phyloP scores from a whole-genome alignment of 257 asterid species.

The Linderniella brevidens region DNA sequence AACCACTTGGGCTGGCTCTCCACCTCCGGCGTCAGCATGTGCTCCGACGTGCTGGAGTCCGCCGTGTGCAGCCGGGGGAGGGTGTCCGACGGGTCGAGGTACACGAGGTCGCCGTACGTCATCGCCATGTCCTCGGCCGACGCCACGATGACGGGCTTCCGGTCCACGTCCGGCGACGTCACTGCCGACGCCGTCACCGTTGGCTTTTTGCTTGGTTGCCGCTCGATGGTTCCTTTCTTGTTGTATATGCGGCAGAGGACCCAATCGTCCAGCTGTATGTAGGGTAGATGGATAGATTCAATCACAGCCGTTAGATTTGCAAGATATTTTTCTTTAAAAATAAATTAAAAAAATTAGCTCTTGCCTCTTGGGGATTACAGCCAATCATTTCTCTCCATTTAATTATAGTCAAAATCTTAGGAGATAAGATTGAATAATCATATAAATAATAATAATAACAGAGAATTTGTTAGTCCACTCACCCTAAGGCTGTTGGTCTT shows the following conservation, averaged over 20 bases:
- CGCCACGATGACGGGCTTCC: conserved; percentile 10
- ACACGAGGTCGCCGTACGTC: conserved; percentile 35
- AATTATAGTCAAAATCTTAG: neutral
- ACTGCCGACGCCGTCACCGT: neutral
- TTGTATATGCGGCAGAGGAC: conserved; percentile 53
- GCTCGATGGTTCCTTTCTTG: conserved; percentile 34
- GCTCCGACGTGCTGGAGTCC: conserved; percentile 76
- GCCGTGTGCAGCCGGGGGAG: conserved; percentile 49
- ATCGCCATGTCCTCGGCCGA: conserved; percentile 21
- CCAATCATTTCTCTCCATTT: conserved; percentile 5
- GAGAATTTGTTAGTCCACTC: conserved; percentile 10
- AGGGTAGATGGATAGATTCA: neutral
- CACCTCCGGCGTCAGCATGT: conserved; percentile 76
- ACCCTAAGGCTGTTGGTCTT: conserved; percentile 56
- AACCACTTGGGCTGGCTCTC: conserved; percentile 62
- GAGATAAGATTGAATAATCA: too few relatives aligned
- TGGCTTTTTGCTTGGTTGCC: conserved; percentile 3
- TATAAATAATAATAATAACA: too few relatives aligned
- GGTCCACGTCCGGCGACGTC: neutral
- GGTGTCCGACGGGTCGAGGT: conserved; percentile 56
- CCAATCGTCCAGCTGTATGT: conserved; percentile 68
- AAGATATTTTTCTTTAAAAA: neutral
- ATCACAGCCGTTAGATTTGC: conserved; percentile 13
- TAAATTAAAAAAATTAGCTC: conserved; percentile 1
- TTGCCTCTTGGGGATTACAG: neutral